Evolutionary conservation across 2,329 filamentous ascomycete genomes (phyloP).

Genomic region (Monosporascus ibericus): DNA sequence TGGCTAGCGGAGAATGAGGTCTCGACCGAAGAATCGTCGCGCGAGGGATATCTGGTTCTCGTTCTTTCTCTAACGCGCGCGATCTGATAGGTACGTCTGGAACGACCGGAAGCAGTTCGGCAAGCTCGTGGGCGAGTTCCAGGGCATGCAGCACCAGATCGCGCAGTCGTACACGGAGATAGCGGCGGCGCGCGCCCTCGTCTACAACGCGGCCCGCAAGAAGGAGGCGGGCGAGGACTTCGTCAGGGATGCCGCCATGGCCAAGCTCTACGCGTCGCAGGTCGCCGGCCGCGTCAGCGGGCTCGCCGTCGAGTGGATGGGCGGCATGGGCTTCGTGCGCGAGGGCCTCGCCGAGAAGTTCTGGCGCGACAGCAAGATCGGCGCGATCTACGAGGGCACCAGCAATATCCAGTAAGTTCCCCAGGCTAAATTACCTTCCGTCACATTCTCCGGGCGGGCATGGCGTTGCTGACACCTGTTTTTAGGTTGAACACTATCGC

Average conservation of each 20-base stretch:
- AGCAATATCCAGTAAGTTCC: constrained; percentile 62
- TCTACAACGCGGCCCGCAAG: constrained; percentile 94
- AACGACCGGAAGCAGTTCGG: constrained; percentile 98
- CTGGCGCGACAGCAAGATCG: constrained; percentile 97
- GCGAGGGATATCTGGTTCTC: too few species aligned
- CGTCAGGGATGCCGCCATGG: constrained; percentile 94
- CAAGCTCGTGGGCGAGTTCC: constrained; percentile 88
- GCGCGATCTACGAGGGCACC: constrained; percentile 92
- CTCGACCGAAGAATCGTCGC: too few species aligned
- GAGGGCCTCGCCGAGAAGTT: constrained; percentile 98
- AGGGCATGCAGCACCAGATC: constrained; percentile 98
- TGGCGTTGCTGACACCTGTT: constrained; percentile 16
- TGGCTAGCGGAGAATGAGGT: too few species aligned
- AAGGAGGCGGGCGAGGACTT: constrained; percentile 98
- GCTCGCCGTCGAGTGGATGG: constrained; percentile 96
- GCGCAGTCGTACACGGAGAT: constrained; percentile 96
- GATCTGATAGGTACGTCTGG: constrained; percentile 65
- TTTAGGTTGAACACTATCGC: constrained; percentile 54
- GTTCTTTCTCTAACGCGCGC: neutral
- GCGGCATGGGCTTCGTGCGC: constrained; percentile 96
- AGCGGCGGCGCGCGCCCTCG: constrained; percentile 78
- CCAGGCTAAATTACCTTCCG: neutral
- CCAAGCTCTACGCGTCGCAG: constrained; percentile 90
- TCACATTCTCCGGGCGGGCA: neutral
- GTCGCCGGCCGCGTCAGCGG: constrained; percentile 83